Base-by-base conservation (phyloP, 1,284 basidiomycete species). In the Erythrobasidium hasegawianum region DNA sequence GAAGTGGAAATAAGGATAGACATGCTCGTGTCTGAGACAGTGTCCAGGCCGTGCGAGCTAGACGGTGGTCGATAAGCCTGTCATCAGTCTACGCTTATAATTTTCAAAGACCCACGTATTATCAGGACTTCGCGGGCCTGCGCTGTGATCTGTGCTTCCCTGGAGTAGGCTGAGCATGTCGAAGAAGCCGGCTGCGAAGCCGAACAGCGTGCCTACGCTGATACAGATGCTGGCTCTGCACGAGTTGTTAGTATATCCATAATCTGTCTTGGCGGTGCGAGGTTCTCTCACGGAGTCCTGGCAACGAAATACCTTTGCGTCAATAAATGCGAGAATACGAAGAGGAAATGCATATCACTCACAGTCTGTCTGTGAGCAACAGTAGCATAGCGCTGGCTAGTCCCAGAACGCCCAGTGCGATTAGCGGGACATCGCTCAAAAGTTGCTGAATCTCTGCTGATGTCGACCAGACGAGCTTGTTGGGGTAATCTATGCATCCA, bases 371-470 rank as follows among this genome's bases (percentile, higher is more conserved):
- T 22, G 7, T 40, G 11, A 54, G 13, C 2, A 54, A 5, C 13
- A 54, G 5, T n/a, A 62, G 49, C 20, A 62, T 53, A 11, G 47
- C 47, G 29, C 16, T 18, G 14, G 22, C 59, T 18, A 54, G 20
- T 9, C 47, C 50, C 20, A 62, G 52, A 11, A 62, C 50, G 29
- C 59, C 59, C 20, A 55, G 11, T 18, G 59, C 49, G 18, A 62
- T 52, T 20, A 62, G 49, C 1, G 59, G 59, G 26, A 62, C 26
- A 38, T 62, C 49, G 27, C 40, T 26, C 9, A 62, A 49, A 50
- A 54, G 22, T 13, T 22, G 27, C 50, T 62, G 59, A 3, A 62
- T 50, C 59, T 62, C 49, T n/a, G 11, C 14, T 8, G 43, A 13
- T 10, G 13, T 18, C n/a, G 59, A 62, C 47, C 47, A 53, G 5